Conservation (phyloP, 352 stramenopile genomes). For the Globisporangium nunn region DNA sequence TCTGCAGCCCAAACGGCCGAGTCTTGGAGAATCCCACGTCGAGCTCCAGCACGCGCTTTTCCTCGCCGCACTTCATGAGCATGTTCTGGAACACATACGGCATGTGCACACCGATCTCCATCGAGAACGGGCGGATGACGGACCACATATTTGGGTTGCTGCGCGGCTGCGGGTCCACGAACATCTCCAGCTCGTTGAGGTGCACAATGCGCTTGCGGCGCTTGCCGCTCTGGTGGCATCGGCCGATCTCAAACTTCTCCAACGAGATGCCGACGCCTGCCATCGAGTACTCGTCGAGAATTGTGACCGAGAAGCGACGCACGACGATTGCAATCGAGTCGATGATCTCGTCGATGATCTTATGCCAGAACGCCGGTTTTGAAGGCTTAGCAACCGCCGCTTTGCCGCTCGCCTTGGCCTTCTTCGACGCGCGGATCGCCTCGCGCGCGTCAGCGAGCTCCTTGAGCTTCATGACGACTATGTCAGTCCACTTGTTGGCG, state of each 20-base stretch:
- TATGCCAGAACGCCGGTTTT: conserved; percentile 45
- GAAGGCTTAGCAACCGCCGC: neutral
- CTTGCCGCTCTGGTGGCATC: conserved; percentile 18
- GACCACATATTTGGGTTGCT: conserved; percentile 28
- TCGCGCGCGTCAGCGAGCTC: conserved; percentile 33
- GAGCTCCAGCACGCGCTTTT: conserved; percentile 39
- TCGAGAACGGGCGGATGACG: conserved; percentile 40
- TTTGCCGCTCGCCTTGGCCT: conserved; percentile 10
- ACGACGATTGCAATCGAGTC: conserved; percentile 64
- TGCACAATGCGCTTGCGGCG: conserved; percentile 40
- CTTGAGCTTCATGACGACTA: conserved; percentile 58
- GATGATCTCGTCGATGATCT: conserved; percentile 51
- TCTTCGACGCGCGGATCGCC: conserved; percentile 23
- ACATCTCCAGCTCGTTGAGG: conserved; percentile 60
- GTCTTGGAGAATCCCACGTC: conserved; percentile 36
- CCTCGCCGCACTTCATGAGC: conserved; percentile 32
- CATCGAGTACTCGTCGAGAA: conserved; percentile 52
- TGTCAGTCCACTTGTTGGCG: conserved; percentile 49
- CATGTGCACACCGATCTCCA: conserved; percentile 57
- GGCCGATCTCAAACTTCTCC: conserved; percentile 53
- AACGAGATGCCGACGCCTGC: conserved; percentile 48
- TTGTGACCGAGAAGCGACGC: conserved; percentile 37
- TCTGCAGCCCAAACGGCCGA: conserved; percentile 31
- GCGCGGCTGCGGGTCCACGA: conserved; percentile 44
- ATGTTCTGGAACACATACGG: conserved; percentile 62